Conservation (phyloP, 192 early-diverging fungal species). For the Coemansia sp. region DNA sequence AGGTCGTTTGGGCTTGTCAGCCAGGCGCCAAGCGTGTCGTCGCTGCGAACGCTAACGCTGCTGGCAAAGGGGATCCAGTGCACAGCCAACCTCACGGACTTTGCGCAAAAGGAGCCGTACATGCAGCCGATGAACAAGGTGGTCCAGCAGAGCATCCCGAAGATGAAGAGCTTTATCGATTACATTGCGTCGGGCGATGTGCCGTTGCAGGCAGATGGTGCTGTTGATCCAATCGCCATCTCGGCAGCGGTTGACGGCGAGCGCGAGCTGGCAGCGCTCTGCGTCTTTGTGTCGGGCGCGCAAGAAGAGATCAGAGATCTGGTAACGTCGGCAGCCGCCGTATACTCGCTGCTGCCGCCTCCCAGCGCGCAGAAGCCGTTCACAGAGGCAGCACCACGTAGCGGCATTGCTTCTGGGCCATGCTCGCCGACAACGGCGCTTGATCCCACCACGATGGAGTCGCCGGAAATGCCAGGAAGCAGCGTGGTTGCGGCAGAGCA, state of each 20-base stretch:
- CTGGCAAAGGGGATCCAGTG: conserved; percentile 75
- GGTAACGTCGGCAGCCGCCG: neutral
- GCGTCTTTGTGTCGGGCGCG: conserved; percentile 28
- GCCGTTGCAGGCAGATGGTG: neutral
- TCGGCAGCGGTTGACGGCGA: conserved; percentile 27
- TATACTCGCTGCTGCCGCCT: neutral
- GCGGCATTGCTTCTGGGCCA: neutral
- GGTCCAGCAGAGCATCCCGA: conserved; percentile 62
- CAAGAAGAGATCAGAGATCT: conserved; percentile 15
- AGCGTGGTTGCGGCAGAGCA: neutral
- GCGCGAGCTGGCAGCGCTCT: conserved; percentile 44
- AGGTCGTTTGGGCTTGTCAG: conserved; percentile 72
- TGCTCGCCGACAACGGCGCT: conserved; percentile 4
- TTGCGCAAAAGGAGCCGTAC: conserved; percentile 67
- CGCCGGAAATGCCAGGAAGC: neutral
- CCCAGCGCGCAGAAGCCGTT: neutral
- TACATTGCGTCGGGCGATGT: conserved; percentile 36
- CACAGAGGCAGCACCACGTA: neutral
- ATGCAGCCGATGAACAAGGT: conserved; percentile 69
- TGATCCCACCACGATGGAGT: neutral
- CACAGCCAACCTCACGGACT: conserved; percentile 67
- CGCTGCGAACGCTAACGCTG: conserved; percentile 67
- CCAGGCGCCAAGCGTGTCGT: conserved; percentile 57
- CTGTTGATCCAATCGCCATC: neutral
- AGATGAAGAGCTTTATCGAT: conserved; percentile 66